These are phyloP conservation scores for Leishmania lainsoni DNA, from an alignment of 208 protist genomes.

Conservation along the genomic window DNA sequence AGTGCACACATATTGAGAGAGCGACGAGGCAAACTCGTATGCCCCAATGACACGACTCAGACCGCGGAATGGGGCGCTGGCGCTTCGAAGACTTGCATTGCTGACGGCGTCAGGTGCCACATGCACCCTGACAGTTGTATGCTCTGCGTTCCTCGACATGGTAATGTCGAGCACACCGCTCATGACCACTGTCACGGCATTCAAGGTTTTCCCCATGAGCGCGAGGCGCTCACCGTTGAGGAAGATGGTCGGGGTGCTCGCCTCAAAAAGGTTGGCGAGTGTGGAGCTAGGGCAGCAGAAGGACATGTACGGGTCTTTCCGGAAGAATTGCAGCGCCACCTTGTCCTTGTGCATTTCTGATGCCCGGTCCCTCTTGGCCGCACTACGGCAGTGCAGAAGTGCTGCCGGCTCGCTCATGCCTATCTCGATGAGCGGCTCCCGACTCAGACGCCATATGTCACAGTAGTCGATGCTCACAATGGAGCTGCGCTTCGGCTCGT, in stretches of 20 bases:
- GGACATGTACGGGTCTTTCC: slow-evolving; percentile 71
- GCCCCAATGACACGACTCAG: slow-evolving; percentile 68
- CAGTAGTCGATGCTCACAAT: slow-evolving; percentile 88
- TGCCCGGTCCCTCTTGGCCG: slow-evolving; percentile 66
- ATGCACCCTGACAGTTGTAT: slow-evolving; percentile 31
- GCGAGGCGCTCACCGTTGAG: slow-evolving; percentile 79
- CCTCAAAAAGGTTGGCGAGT: slow-evolving; percentile 64
- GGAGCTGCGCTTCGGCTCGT: slow-evolving; percentile 72
- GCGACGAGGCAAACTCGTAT: slow-evolving; percentile 70
- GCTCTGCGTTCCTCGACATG: slow-evolving; percentile 48
- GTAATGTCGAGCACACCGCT: slow-evolving; percentile 72
- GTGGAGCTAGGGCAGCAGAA: slow-evolving; percentile 49
- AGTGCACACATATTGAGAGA: slow-evolving; percentile 70
- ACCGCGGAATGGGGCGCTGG: slow-evolving; percentile 9
- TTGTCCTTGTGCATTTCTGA: slow-evolving; percentile 49
- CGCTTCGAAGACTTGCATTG: slow-evolving; percentile 2
- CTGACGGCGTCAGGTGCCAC: slow-evolving; percentile 5
- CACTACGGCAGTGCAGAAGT: slow-evolving; percentile 75
- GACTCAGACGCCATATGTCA: slow-evolving; percentile 80
- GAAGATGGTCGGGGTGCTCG: slow-evolving; percentile 59
- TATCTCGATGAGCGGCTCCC: slow-evolving; percentile 80
- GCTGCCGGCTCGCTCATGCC: slow-evolving; percentile 86
- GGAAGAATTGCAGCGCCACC: slow-evolving; percentile 34
- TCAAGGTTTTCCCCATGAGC: slow-evolving; percentile 69
- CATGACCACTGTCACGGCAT: slow-evolving; percentile 63